Base-by-base conservation (phyloP, 192 early-diverging fungal genomes). In the Coemansia sp. region DNA sequence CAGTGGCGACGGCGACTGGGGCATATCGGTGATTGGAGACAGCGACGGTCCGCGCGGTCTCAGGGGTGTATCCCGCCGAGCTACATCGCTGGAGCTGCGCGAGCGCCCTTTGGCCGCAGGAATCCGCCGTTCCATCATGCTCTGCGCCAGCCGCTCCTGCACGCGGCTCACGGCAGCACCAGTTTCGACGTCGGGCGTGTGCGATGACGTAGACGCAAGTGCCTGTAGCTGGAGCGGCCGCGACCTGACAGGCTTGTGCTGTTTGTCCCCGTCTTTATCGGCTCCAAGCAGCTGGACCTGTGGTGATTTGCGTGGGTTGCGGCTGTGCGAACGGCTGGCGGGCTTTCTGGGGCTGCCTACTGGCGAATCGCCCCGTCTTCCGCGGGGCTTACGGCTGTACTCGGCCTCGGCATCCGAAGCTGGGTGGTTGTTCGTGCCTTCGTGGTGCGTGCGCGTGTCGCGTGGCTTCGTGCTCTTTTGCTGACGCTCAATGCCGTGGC, bases 111-210 rank as follows among this genome's bases (percentile, higher is more conserved):
- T 55, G 35, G 42, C 11, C 16, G 21, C 56, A 2, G 56, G 28
- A 4, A 48, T 31, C 10, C 72, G 59, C 19, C 52, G 53, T 1
- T 64, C 65, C 4, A 27, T 50, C 42, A 69, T 54, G 27, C 54
- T 58, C 42, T 65, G 59, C 5, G 50, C 75, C 30, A 78, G 62
- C 10, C 58, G 56, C 21, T 71, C 69, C 58, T 71, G 75, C 27
- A 74, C 72, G 6, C 72, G 45, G 18, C 60, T 57, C 14, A 74
- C 72, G 6, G 72, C 72, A 11, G 72, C 72, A 10, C 42, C 72
- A 4, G 65, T 74, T 16, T 65, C 55, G 6, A 56, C 52, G 18
- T 62, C 29, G 9, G n/a, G 40, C 8, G 47, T 18, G 14, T 44
- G 51, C 12, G 10, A 19, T n/a, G 40, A 38, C 8, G 18, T 21